These are phyloP conservation scores for Saccharomyces mikatae DNA, from an alignment of 805 yeast species.

Conservation along the genomic window DNA sequence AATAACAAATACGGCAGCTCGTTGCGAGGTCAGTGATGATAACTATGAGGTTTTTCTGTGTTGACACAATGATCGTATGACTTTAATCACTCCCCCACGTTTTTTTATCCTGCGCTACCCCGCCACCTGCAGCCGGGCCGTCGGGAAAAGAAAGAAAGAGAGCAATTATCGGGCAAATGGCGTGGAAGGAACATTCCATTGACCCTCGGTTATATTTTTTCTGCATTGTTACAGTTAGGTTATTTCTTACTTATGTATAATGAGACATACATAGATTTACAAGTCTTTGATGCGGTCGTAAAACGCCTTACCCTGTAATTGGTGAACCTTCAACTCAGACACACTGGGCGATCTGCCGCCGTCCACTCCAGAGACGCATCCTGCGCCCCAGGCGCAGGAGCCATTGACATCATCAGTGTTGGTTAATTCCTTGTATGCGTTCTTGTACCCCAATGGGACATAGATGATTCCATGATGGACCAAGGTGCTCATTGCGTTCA, in stretches of 20 bases:
- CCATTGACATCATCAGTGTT: conserved; percentile 64
- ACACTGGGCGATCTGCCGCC: conserved; percentile 64
- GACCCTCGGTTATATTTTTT: neutral
- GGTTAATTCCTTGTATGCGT: conserved; percentile 45
- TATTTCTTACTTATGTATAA: neutral
- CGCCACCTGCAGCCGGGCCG: neutral
- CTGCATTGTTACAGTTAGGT: neutral
- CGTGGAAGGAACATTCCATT: neutral
- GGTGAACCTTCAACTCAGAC: conserved; percentile 56
- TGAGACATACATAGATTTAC: conserved; percentile 4
- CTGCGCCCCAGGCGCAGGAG: conserved; percentile 83
- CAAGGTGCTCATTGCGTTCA: conserved; percentile 54
- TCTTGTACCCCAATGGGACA: conserved; percentile 70
- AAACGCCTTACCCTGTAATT: conserved; percentile 61
- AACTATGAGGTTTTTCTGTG: neutral
- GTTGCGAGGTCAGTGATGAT: neutral
- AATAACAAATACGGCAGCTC: neutral
- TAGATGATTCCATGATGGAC: conserved; percentile 76
- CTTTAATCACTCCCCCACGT: neutral
- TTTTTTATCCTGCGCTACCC: neutral
- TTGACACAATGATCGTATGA: neutral
- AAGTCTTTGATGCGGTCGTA: conserved; percentile 35
- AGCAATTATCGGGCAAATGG: neutral
- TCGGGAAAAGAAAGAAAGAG: neutral
- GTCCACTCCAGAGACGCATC: conserved; percentile 66